phyloP scores from a whole-genome alignment of 1,139 yeast species.

The Hyphopichia burtonii region DNA sequence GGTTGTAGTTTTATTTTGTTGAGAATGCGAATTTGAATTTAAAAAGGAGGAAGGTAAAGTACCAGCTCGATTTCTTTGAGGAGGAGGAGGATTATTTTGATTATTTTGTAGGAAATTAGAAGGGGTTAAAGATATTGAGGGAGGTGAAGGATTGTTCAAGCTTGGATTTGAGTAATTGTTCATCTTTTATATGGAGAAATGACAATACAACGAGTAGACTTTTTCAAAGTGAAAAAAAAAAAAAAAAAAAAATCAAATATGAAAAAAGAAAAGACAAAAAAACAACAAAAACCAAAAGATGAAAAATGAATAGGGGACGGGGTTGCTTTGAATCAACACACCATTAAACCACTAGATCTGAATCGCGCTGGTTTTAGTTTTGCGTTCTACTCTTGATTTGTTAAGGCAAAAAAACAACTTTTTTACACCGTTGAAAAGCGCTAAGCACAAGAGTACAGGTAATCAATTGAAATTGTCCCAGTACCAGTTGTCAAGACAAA shows the following conservation, averaged over 20 bases:
- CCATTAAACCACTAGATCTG: too few relatives aligned
- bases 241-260: neutral
- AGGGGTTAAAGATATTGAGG: conserved; percentile 32
- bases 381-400: too few relatives aligned
- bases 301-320: too few relatives aligned
- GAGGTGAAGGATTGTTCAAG: conserved; percentile 28
- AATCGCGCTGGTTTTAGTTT: too few relatives aligned
- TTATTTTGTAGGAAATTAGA: conserved; percentile 12
- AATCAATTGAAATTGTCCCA: too few relatives aligned
- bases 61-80: conserved; percentile 53
- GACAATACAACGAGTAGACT: too few relatives aligned
- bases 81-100: conserved; percentile 8
- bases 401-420: too few relatives aligned
- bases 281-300: too few relatives aligned
- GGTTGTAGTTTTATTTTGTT: conserved; percentile 11
- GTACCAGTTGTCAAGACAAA: too few relatives aligned
- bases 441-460: too few relatives aligned
- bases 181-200: neutral
- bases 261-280: neutral
- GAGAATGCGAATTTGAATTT: conserved; percentile 8
- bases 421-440: too few relatives aligned
- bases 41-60: conserved; percentile 51
- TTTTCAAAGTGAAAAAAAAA: neutral
- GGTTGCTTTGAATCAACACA: too few relatives aligned
- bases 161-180: conserved; percentile 3